Evolutionary conservation across 495 filamentous ascomycete species (phyloP), one percentile per base, ranked within the genome.

Genomic region (Penicillium fimorum): DNA sequence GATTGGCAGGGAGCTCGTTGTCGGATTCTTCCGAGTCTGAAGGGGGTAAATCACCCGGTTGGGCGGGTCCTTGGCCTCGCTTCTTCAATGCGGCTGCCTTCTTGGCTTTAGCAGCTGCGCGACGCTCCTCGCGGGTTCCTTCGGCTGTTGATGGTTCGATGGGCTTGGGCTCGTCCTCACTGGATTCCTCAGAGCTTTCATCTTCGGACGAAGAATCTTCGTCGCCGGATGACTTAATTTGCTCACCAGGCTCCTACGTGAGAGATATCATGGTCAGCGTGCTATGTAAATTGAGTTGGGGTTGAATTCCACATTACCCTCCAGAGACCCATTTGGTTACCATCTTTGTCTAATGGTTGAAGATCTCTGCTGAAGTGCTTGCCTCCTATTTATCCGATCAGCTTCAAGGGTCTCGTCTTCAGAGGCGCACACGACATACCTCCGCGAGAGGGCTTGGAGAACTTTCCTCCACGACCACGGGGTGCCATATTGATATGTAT

Each of bases 351-450:
- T 61, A 91, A 79, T 7, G 91, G 92, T 67, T 85, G 84, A 11
- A 97, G 84, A 68, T 96, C 87, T 38, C 87, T 86, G 57, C 92
- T 96, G 82, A 92, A 97, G 58, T 95, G 86, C 75, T 96, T 96
- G 62, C 93, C 94, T 53, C 92, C 93, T 96, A 52, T 43, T 27
- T 12, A 13, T 40, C 40, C 29, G 12, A 35, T 56, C 10, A 58
- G 51, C 41, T 43, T 29, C 18, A 32, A 47, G 8, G 37, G 22
- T 60, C 30, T 20, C 5, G 29, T 41, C 24, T 50, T n/a, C 35
- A 20, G 22, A 22, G 41, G 62, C 44, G 53, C 51, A 50, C 45
- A 52, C 58, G 29, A 58, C 84, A 60, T 78, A 92, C 92, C 91
- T 79, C 94, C 94, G 75, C 94, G 83, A 53, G 87, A 89, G 57